These are phyloP conservation scores for Candida sanyaensis DNA, from an alignment of 1,139 yeast genomes.

Conservation along the genomic window DNA sequence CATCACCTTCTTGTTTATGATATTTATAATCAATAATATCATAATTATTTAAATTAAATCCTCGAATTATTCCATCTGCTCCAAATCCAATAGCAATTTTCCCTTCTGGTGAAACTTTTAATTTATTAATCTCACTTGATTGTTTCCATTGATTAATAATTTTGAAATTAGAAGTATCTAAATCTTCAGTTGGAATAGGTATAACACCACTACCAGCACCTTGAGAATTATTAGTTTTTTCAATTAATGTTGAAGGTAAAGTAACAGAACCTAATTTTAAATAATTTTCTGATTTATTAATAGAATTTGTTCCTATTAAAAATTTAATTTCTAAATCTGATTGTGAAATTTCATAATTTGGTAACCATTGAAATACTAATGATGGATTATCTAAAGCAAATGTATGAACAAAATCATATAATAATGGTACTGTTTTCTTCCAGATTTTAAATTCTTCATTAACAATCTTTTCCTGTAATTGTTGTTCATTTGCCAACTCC, in stretches of 20 bases:
- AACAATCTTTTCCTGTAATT: conserved; percentile 49
- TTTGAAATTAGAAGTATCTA: conserved; percentile 30
- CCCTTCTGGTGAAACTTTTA: conserved; percentile 39
- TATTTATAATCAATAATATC: conserved; percentile 47
- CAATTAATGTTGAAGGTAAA: conserved; percentile 53
- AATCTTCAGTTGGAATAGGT: conserved; percentile 22
- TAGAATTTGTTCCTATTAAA: conserved; percentile 51
- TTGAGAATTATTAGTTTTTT: conserved; percentile 21
- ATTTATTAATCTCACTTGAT: conserved; percentile 54
- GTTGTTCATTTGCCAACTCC: conserved; percentile 45
- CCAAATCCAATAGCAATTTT: conserved; percentile 50
- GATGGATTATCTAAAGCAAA: conserved; percentile 66
- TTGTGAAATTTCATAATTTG: conserved; percentile 31
- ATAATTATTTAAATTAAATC: conserved; percentile 33
- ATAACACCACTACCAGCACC: conserved; percentile 16
- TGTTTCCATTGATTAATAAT: conserved; percentile 50
- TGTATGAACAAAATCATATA: conserved; percentile 78
- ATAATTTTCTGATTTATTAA: conserved; percentile 39
- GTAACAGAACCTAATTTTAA: conserved; percentile 48
- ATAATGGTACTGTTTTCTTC: conserved; percentile 92
- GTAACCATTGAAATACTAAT: conserved; percentile 52
- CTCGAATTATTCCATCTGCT: conserved; percentile 48
- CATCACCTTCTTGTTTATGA: conserved; percentile 70
- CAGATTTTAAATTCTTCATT: conserved; percentile 86
- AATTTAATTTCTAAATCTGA: conserved; percentile 41